Conservation (phyloP, 2,329 filamentous ascomycete species). For the Venturia oleaginea region DNA sequence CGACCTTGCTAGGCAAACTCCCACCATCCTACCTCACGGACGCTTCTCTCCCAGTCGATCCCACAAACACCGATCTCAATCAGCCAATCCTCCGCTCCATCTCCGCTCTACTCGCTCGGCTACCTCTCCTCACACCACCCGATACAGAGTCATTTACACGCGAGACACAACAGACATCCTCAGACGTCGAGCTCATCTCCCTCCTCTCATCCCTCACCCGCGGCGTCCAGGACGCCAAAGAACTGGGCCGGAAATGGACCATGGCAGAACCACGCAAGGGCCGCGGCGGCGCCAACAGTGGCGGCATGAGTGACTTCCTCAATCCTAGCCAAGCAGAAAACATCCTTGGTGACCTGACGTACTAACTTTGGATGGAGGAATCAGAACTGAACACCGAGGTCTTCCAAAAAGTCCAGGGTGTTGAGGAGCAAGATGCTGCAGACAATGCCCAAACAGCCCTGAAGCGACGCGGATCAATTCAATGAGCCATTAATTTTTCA, state of each 20-base stretch:
- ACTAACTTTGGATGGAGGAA: background rate
- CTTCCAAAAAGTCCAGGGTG: background rate
- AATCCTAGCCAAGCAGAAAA: background rate
- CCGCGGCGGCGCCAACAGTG: slow-evolving; percentile 2
- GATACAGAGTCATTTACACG: slow-evolving; percentile 35
- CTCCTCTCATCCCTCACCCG: slow-evolving; percentile 11
- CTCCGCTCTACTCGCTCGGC: slow-evolving; percentile 72
- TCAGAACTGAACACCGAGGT: background rate
- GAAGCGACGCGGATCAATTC: background rate
- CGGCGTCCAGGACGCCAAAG: slow-evolving; percentile 7
- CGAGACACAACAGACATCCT: slow-evolving; percentile 11
- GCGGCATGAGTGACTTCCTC: background rate
- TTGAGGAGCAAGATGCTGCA: background rate
- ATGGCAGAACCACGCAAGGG: slow-evolving; percentile 11
- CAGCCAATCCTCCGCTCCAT: slow-evolving; percentile 78
- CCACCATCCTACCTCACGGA: slow-evolving; percentile 55
- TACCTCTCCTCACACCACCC: slow-evolving; percentile 71
- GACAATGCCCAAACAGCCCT: background rate
- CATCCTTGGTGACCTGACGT: background rate
- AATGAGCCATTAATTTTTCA: background rate
- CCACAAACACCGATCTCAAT: slow-evolving; percentile 31
- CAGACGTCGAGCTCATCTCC: slow-evolving; percentile 13
- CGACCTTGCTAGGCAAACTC: slow-evolving; percentile 64
- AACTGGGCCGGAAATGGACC: slow-evolving; percentile 9
- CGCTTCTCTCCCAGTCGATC: slow-evolving; percentile 26